These are phyloP conservation scores for Venturia nashicola DNA, from an alignment of 2,329 filamentous ascomycete species.

Conservation along the genomic window DNA sequence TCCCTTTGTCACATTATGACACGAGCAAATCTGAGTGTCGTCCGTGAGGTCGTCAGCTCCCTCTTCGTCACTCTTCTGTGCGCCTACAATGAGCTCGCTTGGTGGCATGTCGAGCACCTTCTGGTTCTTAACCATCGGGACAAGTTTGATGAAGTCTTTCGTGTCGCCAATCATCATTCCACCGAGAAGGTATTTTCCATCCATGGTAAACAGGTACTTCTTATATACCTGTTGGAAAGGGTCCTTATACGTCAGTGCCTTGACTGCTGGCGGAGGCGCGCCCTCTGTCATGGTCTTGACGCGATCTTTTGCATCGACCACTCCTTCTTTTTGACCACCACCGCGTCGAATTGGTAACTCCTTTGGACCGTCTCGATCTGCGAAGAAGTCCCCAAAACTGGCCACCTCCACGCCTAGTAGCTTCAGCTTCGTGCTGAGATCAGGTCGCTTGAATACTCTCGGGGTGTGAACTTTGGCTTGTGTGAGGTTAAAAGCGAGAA, in stretches of 20 bases:
- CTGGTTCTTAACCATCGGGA: conserved; percentile 75
- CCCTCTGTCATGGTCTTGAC: conserved; percentile 43
- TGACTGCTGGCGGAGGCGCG: conserved; percentile 50
- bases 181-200: conserved; percentile 83
- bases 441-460: conserved; percentile 64
- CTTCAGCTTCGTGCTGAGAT: conserved; percentile 86
- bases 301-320: conserved; percentile 26
- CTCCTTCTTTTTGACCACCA: conserved; percentile 33
- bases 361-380: conserved; percentile 71
- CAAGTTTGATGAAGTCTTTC: conserved; percentile 77
- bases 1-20: conserved; percentile 83
- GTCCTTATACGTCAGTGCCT: conserved; percentile 78
- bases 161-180: conserved; percentile 97
- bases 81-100: conserved; percentile 71
- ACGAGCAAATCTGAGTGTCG: conserved; percentile 83
- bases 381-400: conserved; percentile 89
- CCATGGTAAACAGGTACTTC: conserved; percentile 81
- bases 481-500: conserved; percentile 82
- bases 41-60: conserved; percentile 56
- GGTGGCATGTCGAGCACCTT: conserved; percentile 69
- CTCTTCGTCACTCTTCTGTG: conserved; percentile 61
- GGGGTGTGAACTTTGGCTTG: conserved; percentile 61
- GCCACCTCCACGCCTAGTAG: conserved; percentile 82
- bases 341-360: conserved; percentile 50
- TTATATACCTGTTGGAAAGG: conserved; percentile 85